phyloP scores from a whole-genome alignment of 495 filamentous ascomycete genomes.

The Penicillium fimorum region DNA sequence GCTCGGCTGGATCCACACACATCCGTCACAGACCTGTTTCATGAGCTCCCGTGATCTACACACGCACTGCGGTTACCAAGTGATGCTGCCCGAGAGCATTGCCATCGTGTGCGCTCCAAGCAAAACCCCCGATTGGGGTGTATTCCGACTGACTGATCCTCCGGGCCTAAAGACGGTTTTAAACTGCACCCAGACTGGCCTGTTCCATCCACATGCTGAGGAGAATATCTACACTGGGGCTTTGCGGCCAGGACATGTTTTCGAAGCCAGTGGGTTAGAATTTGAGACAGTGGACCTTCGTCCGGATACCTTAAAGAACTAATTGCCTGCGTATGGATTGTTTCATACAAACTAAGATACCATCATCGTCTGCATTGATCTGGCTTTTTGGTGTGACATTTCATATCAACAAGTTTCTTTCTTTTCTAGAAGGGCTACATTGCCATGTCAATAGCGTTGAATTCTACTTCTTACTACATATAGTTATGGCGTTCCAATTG shows the following conservation, averaged over 20 bases:
- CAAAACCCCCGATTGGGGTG: conserved; percentile 79
- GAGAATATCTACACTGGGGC: conserved; percentile 82
- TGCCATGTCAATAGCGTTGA: background rate
- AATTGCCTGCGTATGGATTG: conserved; percentile 5
- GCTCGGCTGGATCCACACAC: conserved; percentile 97
- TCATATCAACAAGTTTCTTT: background rate
- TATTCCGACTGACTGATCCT: conserved; percentile 90
- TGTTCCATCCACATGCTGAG: conserved; percentile 81
- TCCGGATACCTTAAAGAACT: conserved; percentile 34
- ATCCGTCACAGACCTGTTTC: conserved; percentile 95
- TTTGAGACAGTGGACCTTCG: conserved; percentile 81
- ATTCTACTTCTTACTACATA: background rate
- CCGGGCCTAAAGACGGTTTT: conserved; percentile 81
- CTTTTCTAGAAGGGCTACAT: background rate
- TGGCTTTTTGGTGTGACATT: background rate
- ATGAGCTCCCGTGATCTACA: conserved; percentile 94
- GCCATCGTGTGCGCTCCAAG: conserved; percentile 94
- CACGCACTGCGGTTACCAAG: conserved; percentile 89
- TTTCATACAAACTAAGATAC: conserved; percentile 23
- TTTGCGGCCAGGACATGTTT: conserved; percentile 78
- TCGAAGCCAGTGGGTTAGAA: conserved; percentile 68
- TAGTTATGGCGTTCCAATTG: conserved; percentile 3
- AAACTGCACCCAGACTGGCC: conserved; percentile 66
- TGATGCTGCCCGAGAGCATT: conserved; percentile 92
- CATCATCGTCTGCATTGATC: conserved; percentile 12